Percentiles rank a stretch among this genome's conserved stretches.
Conservation (phyloP, 257 asterid species). For the Solanum chmielewskii region DNA sequence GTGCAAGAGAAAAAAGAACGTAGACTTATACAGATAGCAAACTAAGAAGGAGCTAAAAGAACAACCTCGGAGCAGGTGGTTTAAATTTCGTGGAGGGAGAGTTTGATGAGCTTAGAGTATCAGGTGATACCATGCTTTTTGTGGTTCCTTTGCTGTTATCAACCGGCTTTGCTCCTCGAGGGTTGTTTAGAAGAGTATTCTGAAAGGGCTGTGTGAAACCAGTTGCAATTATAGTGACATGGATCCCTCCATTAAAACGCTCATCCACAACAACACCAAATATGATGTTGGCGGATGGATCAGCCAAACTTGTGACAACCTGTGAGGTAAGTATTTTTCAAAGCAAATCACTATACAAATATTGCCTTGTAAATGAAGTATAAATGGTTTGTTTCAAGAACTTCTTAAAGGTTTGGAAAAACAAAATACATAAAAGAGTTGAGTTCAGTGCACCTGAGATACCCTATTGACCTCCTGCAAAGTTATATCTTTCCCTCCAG, state of each 20-base stretch:
- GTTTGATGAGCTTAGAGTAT: slow-evolving; percentile 19
- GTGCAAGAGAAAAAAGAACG: not conserved
- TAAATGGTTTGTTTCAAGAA: not conserved
- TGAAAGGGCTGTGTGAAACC: slow-evolving; percentile 82
- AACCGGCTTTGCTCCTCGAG: slow-evolving; percentile 49
- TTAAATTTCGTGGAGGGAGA: slow-evolving; percentile 10
- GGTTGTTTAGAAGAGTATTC: slow-evolving; percentile 62
- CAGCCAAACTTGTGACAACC: slow-evolving; percentile 98
- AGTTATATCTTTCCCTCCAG: slow-evolving; percentile 96
- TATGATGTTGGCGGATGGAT: slow-evolving; percentile 88
- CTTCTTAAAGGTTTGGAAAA: not conserved
- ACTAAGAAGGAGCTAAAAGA: slow-evolving; percentile 15
- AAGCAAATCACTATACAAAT: not conserved
- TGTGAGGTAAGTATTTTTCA: slow-evolving; percentile 1
- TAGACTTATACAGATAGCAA: not conserved
- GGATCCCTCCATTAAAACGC: slow-evolving; percentile 79
- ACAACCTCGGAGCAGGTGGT: slow-evolving; percentile 19
- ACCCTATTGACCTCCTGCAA: slow-evolving; percentile 91
- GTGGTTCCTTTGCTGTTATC: slow-evolving; percentile 25
- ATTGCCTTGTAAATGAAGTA: not conserved
- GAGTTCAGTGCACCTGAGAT: slow-evolving; percentile 62
- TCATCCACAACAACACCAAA: slow-evolving; percentile 98
- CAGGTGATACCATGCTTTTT: slow-evolving; percentile 27
- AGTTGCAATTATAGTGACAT: slow-evolving; percentile 88
- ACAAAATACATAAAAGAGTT: not conserved